Evolutionary conservation across 176 grass and related monocot genomes (phyloP).

Genomic region (Typha latifolia): DNA sequence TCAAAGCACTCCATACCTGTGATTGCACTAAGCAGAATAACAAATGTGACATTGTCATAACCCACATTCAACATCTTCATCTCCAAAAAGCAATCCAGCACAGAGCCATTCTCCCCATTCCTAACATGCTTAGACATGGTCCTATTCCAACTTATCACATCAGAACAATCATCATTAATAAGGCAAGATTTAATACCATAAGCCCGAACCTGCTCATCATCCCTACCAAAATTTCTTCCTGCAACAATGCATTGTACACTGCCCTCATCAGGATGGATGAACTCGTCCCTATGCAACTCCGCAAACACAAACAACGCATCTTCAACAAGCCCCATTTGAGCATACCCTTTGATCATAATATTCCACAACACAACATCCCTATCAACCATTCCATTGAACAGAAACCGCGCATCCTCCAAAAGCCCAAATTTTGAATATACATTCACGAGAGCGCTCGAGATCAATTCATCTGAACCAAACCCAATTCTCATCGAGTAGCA

Average conservation of each 20-base stretch:
- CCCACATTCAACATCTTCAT: slow-evolving; percentile 7
- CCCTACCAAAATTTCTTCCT: background rate
- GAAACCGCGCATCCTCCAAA: background rate
- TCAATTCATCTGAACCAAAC: slow-evolving; percentile 5
- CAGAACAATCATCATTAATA: slow-evolving; percentile 8
- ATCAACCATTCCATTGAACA: slow-evolving; percentile 18
- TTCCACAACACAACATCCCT: slow-evolving; percentile 24
- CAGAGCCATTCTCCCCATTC: background rate
- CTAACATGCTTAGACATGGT: slow-evolving; percentile 9
- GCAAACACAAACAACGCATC: slow-evolving; percentile 12
- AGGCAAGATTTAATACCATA: slow-evolving; percentile 11
- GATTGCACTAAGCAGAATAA: slow-evolving; percentile 14
- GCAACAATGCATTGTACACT: background rate
- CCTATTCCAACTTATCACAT: slow-evolving; percentile 14
- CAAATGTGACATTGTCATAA: slow-evolving; percentile 19
- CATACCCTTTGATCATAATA: slow-evolving; percentile 21
- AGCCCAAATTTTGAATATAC: slow-evolving; percentile 9
- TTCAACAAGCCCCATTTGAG: slow-evolving; percentile 2
- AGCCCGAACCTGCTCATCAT: slow-evolving; percentile 13
- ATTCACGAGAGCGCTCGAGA: slow-evolving; percentile 15
- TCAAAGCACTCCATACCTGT: slow-evolving; percentile 7
- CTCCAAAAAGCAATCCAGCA: slow-evolving; percentile 9
- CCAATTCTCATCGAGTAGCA: slow-evolving; percentile 14
- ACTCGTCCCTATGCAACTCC: slow-evolving; percentile 13
- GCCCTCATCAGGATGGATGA: slow-evolving; percentile 3